Conservation (phyloP, 1,139 yeast species). For the Suhomyces atakaporum region DNA sequence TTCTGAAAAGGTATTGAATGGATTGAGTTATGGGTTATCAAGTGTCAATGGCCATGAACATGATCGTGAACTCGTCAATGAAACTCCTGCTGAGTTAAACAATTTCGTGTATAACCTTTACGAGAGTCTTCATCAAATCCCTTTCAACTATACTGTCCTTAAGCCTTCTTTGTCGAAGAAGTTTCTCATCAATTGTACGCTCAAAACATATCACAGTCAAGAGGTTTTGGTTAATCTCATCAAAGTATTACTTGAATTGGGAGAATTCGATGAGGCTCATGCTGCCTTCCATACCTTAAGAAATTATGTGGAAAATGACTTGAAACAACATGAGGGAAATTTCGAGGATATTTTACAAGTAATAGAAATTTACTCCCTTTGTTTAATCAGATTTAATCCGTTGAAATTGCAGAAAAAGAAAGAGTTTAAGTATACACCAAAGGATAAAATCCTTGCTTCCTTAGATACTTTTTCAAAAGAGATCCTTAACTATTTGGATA, state of each 20-base stretch:
- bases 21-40: constrained; percentile 6
- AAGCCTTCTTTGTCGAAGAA: constrained; percentile 34
- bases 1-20: constrained; percentile 3
- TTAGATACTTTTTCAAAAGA: constrained; percentile 23
- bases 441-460: constrained; percentile 23
- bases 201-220: constrained; percentile 43
- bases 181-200: constrained; percentile 33
- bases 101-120: constrained; percentile 39
- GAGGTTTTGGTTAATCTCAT: constrained; percentile 36
- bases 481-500: constrained; percentile 27
- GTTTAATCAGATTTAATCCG: constrained; percentile 43
- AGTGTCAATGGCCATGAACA: constrained; percentile 7
- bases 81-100: constrained; percentile 24
- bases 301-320: constrained; percentile 37
- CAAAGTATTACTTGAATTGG: constrained; percentile 35
- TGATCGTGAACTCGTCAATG: constrained; percentile 7
- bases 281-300: constrained; percentile 45
- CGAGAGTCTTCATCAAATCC: constrained; percentile 31
- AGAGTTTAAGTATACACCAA: constrained; percentile 31
- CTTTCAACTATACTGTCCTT: constrained; percentile 24
- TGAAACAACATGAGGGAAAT: constrained; percentile 35
- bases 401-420: constrained; percentile 23
- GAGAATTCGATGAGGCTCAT: constrained; percentile 47
- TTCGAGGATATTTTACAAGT: constrained; percentile 38
- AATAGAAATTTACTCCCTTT: constrained; percentile 39